Conservation (phyloP, 2,329 filamentous ascomycete genomes). For the Phaeoacremonium minimum region DNA sequence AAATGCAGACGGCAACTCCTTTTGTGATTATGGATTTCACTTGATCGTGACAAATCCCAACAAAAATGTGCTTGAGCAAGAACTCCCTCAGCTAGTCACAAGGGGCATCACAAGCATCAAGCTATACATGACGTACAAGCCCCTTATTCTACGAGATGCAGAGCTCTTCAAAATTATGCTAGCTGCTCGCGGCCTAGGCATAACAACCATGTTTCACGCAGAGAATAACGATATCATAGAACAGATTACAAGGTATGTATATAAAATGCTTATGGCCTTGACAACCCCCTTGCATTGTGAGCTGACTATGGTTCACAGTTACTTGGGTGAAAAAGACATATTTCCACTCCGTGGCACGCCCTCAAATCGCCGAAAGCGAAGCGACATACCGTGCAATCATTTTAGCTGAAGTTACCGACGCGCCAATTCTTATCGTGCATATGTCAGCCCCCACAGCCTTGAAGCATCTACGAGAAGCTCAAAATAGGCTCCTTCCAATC, state of each 20-base stretch:
- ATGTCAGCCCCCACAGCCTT: conserved; percentile 41
- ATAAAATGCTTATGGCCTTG: too few species aligned
- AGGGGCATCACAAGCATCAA: conserved; percentile 36
- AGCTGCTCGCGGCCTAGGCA: conserved; percentile 30
- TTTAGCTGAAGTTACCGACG: conserved; percentile 40
- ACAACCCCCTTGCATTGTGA: too few species aligned
- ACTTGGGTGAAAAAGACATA: conserved; percentile 28
- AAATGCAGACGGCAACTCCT: conserved; percentile 34
- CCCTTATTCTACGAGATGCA: conserved; percentile 36
- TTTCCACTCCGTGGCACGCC: conserved; percentile 38
- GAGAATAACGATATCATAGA: conserved; percentile 43
- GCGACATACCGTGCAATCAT: conserved; percentile 44
- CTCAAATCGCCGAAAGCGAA: conserved; percentile 39
- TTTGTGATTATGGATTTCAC: conserved; percentile 54
- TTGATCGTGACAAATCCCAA: conserved; percentile 41
- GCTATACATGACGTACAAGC: conserved; percentile 43
- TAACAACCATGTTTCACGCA: conserved; percentile 45
- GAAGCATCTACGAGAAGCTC: conserved; percentile 41
- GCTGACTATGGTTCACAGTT: too few species aligned
- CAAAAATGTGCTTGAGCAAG: conserved; percentile 30
- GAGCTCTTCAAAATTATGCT: conserved; percentile 43
- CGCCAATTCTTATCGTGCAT: conserved; percentile 48
- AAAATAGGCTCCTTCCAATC: conserved; percentile 43
- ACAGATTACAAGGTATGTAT: conserved; percentile 27
- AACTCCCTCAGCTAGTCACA: conserved; percentile 31